Base-by-base conservation (phyloP, 2,329 filamentous ascomycete species). In the Xylaria sp. region DNA sequence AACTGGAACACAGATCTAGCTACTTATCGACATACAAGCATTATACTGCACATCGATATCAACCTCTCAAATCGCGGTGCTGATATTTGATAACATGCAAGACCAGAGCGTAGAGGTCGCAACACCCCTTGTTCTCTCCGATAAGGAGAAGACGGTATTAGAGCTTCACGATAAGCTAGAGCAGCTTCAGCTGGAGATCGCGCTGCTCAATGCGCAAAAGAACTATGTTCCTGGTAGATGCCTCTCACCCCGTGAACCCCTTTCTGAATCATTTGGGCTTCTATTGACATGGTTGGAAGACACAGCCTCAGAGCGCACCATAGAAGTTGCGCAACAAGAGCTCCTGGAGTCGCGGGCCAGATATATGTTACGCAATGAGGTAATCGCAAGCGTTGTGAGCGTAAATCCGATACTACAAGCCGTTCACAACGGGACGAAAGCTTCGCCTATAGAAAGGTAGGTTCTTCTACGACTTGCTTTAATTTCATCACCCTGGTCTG, bases 391-490 rank as follows among this genome's bases (percentile, higher is more conserved):
- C 53, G 88, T 92, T 60, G 79, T 96, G 71, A 87, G 88, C 72
- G 89, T 89, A 63, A 90, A 93, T 73, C 92, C 93, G 7, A 89
- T 92, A 45, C 81, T 96, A 64, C 92, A 92, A 74, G 90, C 93
- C 6, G 88, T 95, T 44, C 92, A 96, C 77, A 82, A 86, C 66
- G 89, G 89, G 49, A 86, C 86, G 13, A 84, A 87, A 66, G 86
- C 88, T 20, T 87, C 88, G 1, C 86, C 87, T 50, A 83, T 89
- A 59, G 92, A 96, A 79, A 87, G 88, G 92, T 92, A 83, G 44
- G 78, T 67, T 17, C 17, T 36, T 45, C 49, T 59, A 45, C 22
- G 10, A 15, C n/a, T 47, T 20, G 31, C 60, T 22, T 49, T 13
- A 38, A 10, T 36, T 42, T 29, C 27, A n/a, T 36, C 15, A 29